A percentile compares a stretch with the other conserved stretches of the same genome.
Conservation (phyloP, 1,284 basidiomycete species). For the Puccinia triticina region DNA sequence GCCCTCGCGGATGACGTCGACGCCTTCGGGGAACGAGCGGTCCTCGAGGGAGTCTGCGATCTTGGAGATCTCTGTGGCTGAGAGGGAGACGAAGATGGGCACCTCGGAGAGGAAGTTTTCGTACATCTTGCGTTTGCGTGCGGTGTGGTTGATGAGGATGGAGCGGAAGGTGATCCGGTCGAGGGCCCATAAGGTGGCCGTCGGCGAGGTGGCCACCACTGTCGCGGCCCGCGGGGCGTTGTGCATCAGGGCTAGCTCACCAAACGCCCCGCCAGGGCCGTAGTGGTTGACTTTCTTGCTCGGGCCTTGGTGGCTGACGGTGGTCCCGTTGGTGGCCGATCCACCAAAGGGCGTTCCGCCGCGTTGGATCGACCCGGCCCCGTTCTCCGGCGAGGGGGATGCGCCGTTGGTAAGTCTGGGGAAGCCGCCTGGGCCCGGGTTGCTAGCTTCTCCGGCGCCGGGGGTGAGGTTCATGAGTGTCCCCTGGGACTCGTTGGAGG, state of each 20-base stretch:
- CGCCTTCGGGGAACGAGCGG: constrained; percentile 76
- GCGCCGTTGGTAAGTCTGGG: constrained; percentile 51
- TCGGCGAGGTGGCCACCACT: constrained; percentile 75
- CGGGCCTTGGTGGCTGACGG: constrained; percentile 53
- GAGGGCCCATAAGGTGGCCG: constrained; percentile 87
- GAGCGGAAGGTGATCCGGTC: constrained; percentile 98
- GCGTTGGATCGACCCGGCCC: not conserved
- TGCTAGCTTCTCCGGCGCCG: constrained; percentile 12
- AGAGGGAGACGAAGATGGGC: constrained; percentile 80
- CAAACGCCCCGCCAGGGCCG: constrained; percentile 83
- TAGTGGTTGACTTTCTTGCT: constrained; percentile 84
- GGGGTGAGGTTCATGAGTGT: not conserved
- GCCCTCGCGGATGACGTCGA: constrained; percentile 84
- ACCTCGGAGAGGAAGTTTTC: constrained; percentile 93
- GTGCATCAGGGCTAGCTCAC: constrained; percentile 97
- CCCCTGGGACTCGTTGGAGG: constrained; percentile 57
- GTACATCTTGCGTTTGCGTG: constrained; percentile 87
- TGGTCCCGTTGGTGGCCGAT: constrained; percentile 24
- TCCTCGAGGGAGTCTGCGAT: constrained; percentile 93
- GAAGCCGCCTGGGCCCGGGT: constrained; percentile 63
- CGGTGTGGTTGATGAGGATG: constrained; percentile 80
- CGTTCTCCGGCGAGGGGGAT: constrained; percentile 35
- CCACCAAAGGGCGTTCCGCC: not conserved
- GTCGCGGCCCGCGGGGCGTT: constrained; percentile 93
- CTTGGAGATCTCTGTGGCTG: constrained; percentile 86